phyloP scores from a whole-genome alignment of 1,284 basidiomycete genomes.

The Cryptococcus sp. region DNA sequence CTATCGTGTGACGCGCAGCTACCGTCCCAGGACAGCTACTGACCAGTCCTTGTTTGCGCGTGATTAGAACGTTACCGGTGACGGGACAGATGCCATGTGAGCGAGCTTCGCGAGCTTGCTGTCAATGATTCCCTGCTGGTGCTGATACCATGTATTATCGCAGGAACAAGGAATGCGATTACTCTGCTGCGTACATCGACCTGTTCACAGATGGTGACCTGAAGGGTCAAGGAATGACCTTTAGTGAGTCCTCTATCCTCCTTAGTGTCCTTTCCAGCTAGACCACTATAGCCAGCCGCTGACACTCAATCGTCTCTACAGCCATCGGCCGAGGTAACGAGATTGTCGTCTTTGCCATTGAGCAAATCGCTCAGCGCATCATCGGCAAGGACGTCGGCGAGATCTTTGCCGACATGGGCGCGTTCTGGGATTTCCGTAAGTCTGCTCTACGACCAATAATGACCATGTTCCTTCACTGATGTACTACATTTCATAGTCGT shows the following conservation, averaged over 20 bases:
- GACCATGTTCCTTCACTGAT: conserved; percentile 57
- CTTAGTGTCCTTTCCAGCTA: not conserved
- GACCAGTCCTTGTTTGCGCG: conserved; percentile 1
- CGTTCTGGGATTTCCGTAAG: conserved; percentile 53
- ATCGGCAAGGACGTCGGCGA: conserved; percentile 81
- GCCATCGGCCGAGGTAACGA: conserved; percentile 94
- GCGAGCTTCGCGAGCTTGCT: conserved; percentile 10
- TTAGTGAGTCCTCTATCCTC: conserved; percentile 57
- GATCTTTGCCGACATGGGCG: conserved; percentile 85
- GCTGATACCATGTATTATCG: not conserved
- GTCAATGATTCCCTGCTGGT: not conserved
- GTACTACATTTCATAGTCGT: conserved; percentile 57
- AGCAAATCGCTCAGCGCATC: conserved; percentile 73
- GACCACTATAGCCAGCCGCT: not conserved
- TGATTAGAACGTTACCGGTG: conserved; percentile 65
- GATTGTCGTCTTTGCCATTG: conserved; percentile 81
- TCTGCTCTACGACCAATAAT: not conserved
- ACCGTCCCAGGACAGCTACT: conserved; percentile 8
- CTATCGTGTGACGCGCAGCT: not conserved
- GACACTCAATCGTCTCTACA: conserved; percentile 15
- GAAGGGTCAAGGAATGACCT: conserved; percentile 89
- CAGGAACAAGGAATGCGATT: conserved; percentile 93
- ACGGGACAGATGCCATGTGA: conserved; percentile 85
- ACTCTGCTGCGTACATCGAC: conserved; percentile 85
- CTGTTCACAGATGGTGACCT: conserved; percentile 68